Evolutionary conservation across 768 basidiomycete species (phyloP).

Genomic region (Termitomyces sp.): DNA sequence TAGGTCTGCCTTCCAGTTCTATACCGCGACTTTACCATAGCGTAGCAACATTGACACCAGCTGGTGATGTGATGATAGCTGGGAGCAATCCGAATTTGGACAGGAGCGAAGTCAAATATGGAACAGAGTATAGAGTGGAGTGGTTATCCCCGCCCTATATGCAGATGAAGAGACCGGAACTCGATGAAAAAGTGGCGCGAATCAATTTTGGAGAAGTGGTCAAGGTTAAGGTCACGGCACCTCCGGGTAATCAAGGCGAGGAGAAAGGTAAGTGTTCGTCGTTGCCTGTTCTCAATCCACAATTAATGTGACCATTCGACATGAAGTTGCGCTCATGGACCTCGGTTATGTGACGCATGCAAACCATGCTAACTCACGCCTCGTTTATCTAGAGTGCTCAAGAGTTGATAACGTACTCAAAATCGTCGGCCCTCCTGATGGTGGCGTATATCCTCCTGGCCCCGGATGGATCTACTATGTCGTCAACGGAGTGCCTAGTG

Average conservation of each 20-base stretch:
- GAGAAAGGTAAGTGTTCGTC: slow-evolving; percentile 27
- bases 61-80: slow-evolving; percentile 69
- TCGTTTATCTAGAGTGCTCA: slow-evolving; percentile 53
- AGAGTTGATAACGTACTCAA: slow-evolving; percentile 42
- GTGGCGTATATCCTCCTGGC: slow-evolving; percentile 70
- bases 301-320: neutral
- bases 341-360: slow-evolving; percentile 78
- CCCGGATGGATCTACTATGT: slow-evolving; percentile 75
- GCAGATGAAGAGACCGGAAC: slow-evolving; percentile 49
- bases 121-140: slow-evolving; percentile 88
- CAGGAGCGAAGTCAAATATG: slow-evolving; percentile 63
- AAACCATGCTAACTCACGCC: slow-evolving; percentile 69
- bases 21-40: slow-evolving; percentile 82
- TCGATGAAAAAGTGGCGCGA: slow-evolving; percentile 26
- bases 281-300: neutral
- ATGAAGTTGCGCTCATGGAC: slow-evolving; percentile 70
- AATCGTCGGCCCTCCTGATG: slow-evolving; percentile 60
- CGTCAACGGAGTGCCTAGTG: slow-evolving; percentile 59
- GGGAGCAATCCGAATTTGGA: slow-evolving; percentile 85
- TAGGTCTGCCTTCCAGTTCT: slow-evolving; percentile 54
- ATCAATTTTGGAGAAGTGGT: slow-evolving; percentile 39
- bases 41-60: slow-evolving; percentile 73
- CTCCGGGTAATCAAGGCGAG: slow-evolving; percentile 7
- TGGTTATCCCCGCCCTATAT: slow-evolving; percentile 84
- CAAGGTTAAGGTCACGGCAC: slow-evolving; percentile 37